Percentiles rank a stretch among this genome's conserved stretches.
Conservation (phyloP, 2,329 filamentous ascomycete species). For the Rachicladosporium sp. region DNA sequence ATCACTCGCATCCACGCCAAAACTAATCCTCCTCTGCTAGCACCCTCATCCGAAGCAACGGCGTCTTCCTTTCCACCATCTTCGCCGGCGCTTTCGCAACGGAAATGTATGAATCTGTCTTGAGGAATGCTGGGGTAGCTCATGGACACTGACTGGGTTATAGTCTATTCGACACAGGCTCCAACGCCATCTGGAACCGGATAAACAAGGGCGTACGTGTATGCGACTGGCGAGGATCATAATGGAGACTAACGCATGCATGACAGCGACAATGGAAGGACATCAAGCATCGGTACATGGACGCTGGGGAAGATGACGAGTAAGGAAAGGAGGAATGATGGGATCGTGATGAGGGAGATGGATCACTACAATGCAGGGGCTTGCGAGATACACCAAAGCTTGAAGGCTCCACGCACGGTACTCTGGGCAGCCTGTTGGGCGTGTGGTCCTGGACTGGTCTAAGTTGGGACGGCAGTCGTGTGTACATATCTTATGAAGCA, state of each 20-base stretch:
- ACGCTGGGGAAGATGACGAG: constrained; percentile 43
- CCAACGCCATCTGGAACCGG: constrained; percentile 81
- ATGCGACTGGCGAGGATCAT: background rate
- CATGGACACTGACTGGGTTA: constrained; percentile 10
- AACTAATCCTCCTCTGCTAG: constrained; percentile 38
- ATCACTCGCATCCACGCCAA: constrained; percentile 1
- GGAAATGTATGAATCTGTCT: constrained; percentile 59
- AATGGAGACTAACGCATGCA: constrained; percentile 13
- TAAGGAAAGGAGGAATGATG: constrained; percentile 41
- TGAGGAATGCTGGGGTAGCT: background rate
- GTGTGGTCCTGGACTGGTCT: no score
- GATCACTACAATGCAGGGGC: no score
- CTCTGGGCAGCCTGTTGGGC: no score
- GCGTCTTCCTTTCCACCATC: constrained; percentile 72
- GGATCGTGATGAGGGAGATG: background rate
- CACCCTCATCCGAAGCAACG: constrained; percentile 75
- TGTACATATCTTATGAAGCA: no score
- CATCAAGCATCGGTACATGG: constrained; percentile 80
- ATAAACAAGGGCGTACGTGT: constrained; percentile 80
- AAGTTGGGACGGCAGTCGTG: no score
- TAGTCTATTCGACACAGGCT: constrained; percentile 70
- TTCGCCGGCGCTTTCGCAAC: constrained; percentile 82
- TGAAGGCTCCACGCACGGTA: no score
- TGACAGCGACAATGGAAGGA: constrained; percentile 97
- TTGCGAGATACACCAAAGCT: no score